Evolutionary conservation across 2,329 filamentous ascomycete genomes (phyloP).

Genomic region (Phyllosticta paracitricarpa): DNA sequence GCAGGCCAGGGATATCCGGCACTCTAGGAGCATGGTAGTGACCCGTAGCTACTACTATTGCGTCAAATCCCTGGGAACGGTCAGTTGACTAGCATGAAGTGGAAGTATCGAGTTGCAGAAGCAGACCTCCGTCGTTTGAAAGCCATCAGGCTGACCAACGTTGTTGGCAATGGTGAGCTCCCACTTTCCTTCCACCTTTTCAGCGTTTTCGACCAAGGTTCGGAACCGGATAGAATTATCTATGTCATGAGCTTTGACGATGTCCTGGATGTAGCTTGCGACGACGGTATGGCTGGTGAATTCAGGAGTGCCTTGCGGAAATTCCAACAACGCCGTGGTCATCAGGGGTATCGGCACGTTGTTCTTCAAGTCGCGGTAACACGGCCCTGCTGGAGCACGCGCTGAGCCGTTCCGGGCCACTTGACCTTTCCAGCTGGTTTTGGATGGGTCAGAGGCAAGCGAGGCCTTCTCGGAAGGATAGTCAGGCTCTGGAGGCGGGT

Average conservation of each 20-base stretch:
- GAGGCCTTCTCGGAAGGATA: conserved; percentile 29
- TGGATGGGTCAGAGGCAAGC: conserved; percentile 4
- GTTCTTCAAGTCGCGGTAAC: conserved; percentile 43
- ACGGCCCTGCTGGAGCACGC: conserved; percentile 29
- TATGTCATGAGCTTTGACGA: conserved; percentile 42
- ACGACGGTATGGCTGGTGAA: conserved; percentile 49
- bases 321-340: conserved; percentile 40
- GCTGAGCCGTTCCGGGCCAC: too few species aligned
- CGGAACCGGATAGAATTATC: conserved; percentile 43
- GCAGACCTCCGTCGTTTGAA: conserved; percentile 15
- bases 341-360: conserved; percentile 45
- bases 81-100: neutral
- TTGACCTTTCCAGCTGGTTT: neutral
- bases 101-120: conserved; percentile 13
- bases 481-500: conserved; percentile 36
- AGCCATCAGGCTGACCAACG: conserved; percentile 6
- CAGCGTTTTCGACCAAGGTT: conserved; percentile 47
- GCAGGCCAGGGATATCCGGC: conserved; percentile 39
- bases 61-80: conserved; percentile 34
- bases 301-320: conserved; percentile 50
- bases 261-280: conserved; percentile 51
- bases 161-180: conserved; percentile 37
- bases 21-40: conserved; percentile 45
- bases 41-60: conserved; percentile 44
- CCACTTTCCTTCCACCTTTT: conserved; percentile 44